Conservation (phyloP, 352 stramenopile species). For the Phytophthora nicotianae region DNA sequence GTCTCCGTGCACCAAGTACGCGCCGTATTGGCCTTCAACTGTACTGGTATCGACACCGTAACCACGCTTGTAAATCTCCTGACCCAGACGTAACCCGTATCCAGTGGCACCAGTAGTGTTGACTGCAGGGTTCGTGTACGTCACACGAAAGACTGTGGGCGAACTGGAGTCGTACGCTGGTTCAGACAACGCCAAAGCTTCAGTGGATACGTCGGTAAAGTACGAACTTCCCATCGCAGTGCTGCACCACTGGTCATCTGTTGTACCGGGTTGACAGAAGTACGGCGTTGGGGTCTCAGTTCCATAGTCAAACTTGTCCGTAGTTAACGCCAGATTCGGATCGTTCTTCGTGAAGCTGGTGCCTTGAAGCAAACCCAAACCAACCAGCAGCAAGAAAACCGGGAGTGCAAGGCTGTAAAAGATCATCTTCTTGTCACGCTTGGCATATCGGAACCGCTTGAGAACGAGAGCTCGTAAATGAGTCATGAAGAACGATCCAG, state of each 20-base stretch:
- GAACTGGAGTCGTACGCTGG: constrained; percentile 42
- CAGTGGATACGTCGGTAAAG: constrained; percentile 43
- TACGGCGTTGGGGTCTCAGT: constrained; percentile 49
- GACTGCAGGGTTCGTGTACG: constrained; percentile 53
- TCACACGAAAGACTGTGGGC: constrained; percentile 61
- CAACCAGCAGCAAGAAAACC: constrained; percentile 56
- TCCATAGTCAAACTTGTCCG: constrained; percentile 27
- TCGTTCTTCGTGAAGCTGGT: constrained; percentile 46
- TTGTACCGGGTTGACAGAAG: constrained; percentile 40
- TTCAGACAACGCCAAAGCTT: constrained; percentile 27
- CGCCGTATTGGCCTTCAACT: constrained; percentile 51
- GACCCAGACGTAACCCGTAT: constrained; percentile 46
- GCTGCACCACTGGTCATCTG: constrained; percentile 45
- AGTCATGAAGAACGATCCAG: constrained; percentile 32
- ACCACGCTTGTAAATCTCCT: constrained; percentile 58
- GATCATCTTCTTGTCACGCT: constrained; percentile 64
- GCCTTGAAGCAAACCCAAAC: constrained; percentile 53
- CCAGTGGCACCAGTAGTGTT: constrained; percentile 54
- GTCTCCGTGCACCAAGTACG: constrained; percentile 54
- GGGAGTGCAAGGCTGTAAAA: constrained; percentile 64
- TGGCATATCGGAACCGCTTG: constrained; percentile 68
- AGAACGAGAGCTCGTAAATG: constrained; percentile 58
- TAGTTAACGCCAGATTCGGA: constrained; percentile 41
- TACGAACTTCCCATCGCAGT: constrained; percentile 36
- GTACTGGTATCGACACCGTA: constrained; percentile 31